A percentile compares a stretch with the other conserved stretches of the same genome.
These are phyloP conservation scores for Claviceps sp. DNA, from an alignment of 2,329 filamentous ascomycete species.

Conservation along the genomic window DNA sequence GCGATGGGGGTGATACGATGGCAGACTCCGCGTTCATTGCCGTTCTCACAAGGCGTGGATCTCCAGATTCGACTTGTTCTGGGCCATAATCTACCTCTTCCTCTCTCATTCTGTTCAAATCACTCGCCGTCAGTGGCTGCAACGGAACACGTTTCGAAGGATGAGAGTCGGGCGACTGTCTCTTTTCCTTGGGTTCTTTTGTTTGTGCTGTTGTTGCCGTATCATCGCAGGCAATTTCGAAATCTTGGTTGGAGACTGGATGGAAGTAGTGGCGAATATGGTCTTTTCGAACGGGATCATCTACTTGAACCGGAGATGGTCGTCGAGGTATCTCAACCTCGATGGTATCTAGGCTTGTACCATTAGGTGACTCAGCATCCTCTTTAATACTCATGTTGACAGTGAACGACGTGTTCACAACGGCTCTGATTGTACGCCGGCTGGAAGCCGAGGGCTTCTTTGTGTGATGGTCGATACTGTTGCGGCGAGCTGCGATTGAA, in stretches of 20 bases:
- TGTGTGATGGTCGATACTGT: neutral
- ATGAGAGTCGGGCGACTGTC: neutral
- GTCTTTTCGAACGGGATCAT: slow-evolving; percentile 4
- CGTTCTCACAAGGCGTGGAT: neutral
- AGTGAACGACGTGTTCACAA: slow-evolving; percentile 16
- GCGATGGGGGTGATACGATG: neutral
- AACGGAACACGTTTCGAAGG: slow-evolving; percentile 7
- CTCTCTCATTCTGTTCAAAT: slow-evolving; percentile 10
- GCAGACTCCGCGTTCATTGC: neutral
- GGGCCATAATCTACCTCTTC: slow-evolving; percentile 5
- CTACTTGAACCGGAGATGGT: neutral
- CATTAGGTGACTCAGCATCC: slow-evolving; percentile 19
- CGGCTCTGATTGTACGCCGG: neutral
- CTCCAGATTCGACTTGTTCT: slow-evolving; percentile 1
- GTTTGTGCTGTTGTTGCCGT: slow-evolving; percentile 15
- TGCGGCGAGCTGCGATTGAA: neutral
- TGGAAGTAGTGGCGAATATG: slow-evolving; percentile 21
- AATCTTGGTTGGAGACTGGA: slow-evolving; percentile 11
- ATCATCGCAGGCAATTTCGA: slow-evolving; percentile 22
- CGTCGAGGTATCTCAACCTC: slow-evolving; percentile 14
- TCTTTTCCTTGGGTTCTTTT: neutral
- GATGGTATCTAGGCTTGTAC: slow-evolving; percentile 8
- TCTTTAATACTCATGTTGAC: slow-evolving; percentile 21
- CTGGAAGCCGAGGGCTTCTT: neutral
- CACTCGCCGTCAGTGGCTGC: slow-evolving; percentile 7